phyloP scores from a whole-genome alignment of 2,329 filamentous ascomycete genomes.

The Scorias spongiosa region DNA sequence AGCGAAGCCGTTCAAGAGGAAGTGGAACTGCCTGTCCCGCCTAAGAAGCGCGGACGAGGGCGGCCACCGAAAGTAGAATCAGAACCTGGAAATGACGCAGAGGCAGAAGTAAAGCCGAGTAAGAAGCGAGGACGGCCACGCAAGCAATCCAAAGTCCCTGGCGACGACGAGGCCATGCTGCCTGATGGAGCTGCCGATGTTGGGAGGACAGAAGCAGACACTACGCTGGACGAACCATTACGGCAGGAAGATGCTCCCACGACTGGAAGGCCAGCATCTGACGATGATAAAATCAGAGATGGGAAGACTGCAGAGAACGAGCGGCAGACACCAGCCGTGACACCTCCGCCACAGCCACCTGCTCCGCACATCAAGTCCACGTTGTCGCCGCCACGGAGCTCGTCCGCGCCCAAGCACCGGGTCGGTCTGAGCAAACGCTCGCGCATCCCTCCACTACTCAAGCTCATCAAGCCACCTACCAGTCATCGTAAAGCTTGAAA shows the following conservation, averaged over 20 bases:
- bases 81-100: not conserved
- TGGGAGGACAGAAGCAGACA: no score
- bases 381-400: constrained; percentile 14
- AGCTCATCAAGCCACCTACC: constrained; percentile 8
- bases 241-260: no score
- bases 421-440: constrained; percentile 35
- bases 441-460: constrained; percentile 32
- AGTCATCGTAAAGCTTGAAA: constrained; percentile 4
- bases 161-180: no score
- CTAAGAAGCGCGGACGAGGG: constrained; percentile 29
- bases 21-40: constrained; percentile 4
- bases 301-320: not conserved
- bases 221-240: no score
- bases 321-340: not conserved
- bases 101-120: not conserved
- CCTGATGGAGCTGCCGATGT: no score
- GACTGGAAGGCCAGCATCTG: not conserved
- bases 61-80: not conserved
- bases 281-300: not conserved
- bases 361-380: not conserved
- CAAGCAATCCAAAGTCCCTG: not conserved
- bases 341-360: not conserved
- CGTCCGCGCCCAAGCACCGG: constrained; percentile 25
- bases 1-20: no score
- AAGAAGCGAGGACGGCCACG: constrained; percentile 1